Evolutionary conservation across 306 rosid species (phyloP).

Genomic region (Oemleria cerasiformis): DNA sequence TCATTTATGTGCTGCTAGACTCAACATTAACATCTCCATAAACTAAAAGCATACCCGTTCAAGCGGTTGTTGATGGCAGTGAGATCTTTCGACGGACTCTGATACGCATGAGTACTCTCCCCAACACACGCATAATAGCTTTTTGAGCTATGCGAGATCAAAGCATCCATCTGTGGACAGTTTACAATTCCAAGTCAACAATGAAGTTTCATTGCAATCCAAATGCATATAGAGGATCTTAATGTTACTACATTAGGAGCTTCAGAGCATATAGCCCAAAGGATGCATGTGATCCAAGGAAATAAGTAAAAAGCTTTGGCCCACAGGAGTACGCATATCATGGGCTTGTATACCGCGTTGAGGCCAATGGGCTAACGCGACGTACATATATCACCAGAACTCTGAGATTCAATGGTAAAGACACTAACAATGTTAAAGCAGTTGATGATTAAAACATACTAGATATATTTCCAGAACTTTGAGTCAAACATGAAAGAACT

Average conservation of each 20-base stretch:
- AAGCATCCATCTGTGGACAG: slow-evolving; percentile 82
- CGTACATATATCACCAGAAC: too few species aligned
- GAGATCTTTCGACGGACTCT: slow-evolving; percentile 96
- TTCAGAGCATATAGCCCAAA: neutral
- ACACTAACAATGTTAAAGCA: neutral
- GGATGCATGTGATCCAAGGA: neutral
- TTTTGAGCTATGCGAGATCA: slow-evolving; percentile 90
- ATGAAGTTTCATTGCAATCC: neutral
- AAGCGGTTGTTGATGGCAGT: slow-evolving; percentile 94
- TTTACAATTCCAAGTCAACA: neutral
- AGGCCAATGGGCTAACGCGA: neutral
- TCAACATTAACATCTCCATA: neutral
- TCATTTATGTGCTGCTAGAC: neutral
- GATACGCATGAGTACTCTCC: slow-evolving; percentile 98
- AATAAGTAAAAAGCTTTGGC: neutral
- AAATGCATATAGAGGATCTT: neutral
- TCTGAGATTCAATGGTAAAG: neutral
- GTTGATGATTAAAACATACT: neutral
- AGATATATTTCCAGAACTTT: neutral
- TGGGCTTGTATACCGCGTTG: neutral
- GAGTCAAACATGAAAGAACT: neutral
- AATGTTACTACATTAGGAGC: neutral
- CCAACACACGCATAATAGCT: slow-evolving; percentile 99
- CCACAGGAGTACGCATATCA: neutral
- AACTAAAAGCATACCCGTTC: slow-evolving; percentile 54